Conservation (phyloP, 371 early-diverging fungal genomes). For the Capniomyces stellatus region DNA sequence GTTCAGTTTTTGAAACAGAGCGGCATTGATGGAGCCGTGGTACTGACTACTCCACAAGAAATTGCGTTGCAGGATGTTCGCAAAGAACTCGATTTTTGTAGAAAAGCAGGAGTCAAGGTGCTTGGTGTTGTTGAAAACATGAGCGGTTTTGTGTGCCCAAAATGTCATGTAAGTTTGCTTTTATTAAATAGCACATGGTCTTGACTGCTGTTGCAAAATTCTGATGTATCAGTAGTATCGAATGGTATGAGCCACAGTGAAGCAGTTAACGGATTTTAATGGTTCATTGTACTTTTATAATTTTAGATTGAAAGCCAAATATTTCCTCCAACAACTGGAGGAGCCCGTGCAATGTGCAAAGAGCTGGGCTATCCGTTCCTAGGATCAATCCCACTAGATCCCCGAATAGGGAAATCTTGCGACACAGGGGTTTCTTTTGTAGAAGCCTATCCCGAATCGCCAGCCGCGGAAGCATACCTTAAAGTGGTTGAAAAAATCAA, state of each 20-base stretch:
- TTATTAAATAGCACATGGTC: constrained; percentile 1
- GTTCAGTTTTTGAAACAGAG: constrained; percentile 58
- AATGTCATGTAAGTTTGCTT: constrained; percentile 34
- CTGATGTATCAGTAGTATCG: too few species aligned
- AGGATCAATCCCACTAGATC: constrained; percentile 83
- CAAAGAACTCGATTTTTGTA: constrained; percentile 91
- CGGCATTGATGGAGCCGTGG: constrained; percentile 74
- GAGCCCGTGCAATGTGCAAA: constrained; percentile 58
- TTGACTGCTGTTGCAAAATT: background rate
- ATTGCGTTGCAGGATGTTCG: constrained; percentile 90
- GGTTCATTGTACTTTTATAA: background rate
- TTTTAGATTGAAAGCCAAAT: constrained; percentile 50
- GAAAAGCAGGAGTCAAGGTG: constrained; percentile 73
- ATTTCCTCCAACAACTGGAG: constrained; percentile 85
- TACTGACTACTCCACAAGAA: constrained; percentile 98
- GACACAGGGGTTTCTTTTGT: constrained; percentile 75
- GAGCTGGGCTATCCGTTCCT: constrained; percentile 59
- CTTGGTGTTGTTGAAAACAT: constrained; percentile 98
- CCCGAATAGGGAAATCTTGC: constrained; percentile 67
- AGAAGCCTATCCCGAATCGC: constrained; percentile 72
- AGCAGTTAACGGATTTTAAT: too few species aligned
- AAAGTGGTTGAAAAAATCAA: constrained; percentile 35
- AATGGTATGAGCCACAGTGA: background rate
- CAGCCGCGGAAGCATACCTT: constrained; percentile 58
- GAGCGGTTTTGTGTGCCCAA: constrained; percentile 92